A percentile compares a stretch with the other conserved stretches of the same genome.
phyloP scores from a whole-genome alignment of 1,139 yeast genomes.

The Taiozyma sp. region DNA sequence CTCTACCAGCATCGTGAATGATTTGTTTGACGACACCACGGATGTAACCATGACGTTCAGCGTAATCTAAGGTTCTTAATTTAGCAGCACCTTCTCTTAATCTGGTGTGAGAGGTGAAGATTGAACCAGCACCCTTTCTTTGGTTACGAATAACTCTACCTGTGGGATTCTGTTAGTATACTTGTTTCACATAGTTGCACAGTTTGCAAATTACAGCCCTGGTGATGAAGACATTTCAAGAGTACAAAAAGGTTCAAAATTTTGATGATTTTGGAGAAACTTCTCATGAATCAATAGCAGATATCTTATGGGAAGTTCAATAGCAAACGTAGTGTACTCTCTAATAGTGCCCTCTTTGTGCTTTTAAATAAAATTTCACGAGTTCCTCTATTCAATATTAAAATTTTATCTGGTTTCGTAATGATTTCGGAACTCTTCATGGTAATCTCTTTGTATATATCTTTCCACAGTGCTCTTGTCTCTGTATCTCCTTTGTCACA shows the following conservation, averaged over 20 bases:
- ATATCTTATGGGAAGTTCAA: not conserved
- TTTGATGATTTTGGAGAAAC: not conserved
- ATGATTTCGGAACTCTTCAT: not conserved
- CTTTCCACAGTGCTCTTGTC: not conserved
- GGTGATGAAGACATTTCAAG: not conserved
- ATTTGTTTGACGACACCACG: conserved; percentile 99
- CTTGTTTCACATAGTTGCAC: not conserved
- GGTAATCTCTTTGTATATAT: not conserved
- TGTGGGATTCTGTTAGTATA: conserved; percentile 30
- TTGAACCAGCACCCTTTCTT: conserved; percentile 99
- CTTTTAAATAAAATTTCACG: not conserved
- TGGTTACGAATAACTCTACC: conserved; percentile 99
- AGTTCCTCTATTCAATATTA: not conserved
- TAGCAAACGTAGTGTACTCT: not conserved
- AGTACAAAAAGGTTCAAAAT: not conserved
- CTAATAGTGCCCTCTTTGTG: not conserved
- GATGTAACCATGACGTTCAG: conserved; percentile 99
- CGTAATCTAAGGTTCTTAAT: conserved; percentile 98
- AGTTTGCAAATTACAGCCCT: not conserved
- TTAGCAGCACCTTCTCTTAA: conserved; percentile 99
- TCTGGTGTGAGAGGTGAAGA: conserved; percentile 99
- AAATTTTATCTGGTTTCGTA: not conserved
- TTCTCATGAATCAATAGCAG: not conserved
- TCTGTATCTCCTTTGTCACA: not conserved
- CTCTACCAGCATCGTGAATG: conserved; percentile 99